Percentiles rank a stretch among this genome's conserved stretches.
phyloP scores from a whole-genome alignment of 78 protist genomes.

The Monosiga brevicollis region DNA sequence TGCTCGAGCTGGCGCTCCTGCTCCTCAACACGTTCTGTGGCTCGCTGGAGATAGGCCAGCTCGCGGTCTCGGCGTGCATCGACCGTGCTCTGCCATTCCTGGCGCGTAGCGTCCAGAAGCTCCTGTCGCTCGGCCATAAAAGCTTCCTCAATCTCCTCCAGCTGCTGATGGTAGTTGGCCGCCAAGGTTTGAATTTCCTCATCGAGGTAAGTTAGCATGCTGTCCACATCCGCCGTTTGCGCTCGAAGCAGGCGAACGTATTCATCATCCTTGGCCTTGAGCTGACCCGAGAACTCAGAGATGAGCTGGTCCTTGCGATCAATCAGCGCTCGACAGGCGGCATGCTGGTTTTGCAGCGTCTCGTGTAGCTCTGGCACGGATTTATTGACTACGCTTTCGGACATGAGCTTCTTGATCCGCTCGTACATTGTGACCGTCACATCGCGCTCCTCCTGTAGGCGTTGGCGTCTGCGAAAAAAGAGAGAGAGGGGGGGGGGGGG shows the following conservation, averaged over 20 bases:
- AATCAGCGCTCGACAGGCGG: conserved; percentile 6
- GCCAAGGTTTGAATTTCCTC: conserved; percentile 4
- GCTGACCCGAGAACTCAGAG: conserved; percentile 29
- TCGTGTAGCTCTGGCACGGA: neutral
- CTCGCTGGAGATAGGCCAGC: neutral
- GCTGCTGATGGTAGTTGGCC: conserved; percentile 27
- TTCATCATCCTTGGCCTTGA: conserved; percentile 53
- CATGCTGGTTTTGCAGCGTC: conserved; percentile 5
- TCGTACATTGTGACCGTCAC: neutral
- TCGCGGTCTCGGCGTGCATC: conserved; percentile 36
- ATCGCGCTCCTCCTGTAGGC: neutral
- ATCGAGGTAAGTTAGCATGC: conserved; percentile 23
- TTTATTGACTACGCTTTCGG: neutral
- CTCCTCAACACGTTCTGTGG: conserved; percentile 32
- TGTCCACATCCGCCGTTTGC: conserved; percentile 55
- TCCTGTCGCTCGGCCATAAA: conserved; percentile 45
- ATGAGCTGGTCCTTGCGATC: conserved; percentile 38
- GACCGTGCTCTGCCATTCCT: conserved; percentile 20
- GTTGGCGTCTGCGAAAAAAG: neutral
- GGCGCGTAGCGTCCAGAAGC: conserved; percentile 9
- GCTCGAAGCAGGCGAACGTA: conserved; percentile 41
- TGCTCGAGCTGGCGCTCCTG: conserved; percentile 26
- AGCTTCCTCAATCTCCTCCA: conserved; percentile 43
- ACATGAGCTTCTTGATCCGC: neutral
- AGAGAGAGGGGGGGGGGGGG: too few species aligned